Conservation (phyloP, 495 filamentous ascomycete species). For the Trypethelium eluteriae region DNA sequence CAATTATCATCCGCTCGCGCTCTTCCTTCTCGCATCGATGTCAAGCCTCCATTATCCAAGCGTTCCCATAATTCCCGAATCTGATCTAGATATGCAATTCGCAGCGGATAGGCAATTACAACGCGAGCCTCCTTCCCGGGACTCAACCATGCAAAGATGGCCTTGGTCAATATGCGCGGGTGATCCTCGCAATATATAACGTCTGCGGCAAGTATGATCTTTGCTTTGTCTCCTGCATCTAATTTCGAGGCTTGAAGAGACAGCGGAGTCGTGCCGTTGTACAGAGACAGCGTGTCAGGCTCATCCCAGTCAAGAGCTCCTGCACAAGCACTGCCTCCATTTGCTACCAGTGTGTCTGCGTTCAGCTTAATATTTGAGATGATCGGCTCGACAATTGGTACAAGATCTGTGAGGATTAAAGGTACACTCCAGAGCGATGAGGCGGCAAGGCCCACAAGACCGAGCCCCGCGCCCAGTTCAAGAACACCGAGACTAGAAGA, state of each 20-base stretch:
- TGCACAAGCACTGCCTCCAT: constrained; percentile 15
- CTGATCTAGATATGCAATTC: constrained; percentile 25
- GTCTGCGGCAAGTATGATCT: constrained; percentile 23
- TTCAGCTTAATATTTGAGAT: constrained; percentile 22
- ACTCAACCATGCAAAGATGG: constrained; percentile 17
- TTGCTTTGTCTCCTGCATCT: background rate
- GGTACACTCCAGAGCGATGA: constrained; percentile 15
- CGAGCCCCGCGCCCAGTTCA: constrained; percentile 26
- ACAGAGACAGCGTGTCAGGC: constrained; percentile 13
- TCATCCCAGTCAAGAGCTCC: constrained; percentile 22
- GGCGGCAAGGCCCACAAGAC: constrained; percentile 23
- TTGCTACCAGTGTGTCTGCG: background rate
- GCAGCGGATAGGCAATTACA: constrained; percentile 24
- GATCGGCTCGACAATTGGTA: constrained; percentile 15
- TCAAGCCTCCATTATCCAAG: constrained; percentile 19
- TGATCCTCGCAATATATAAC: constrained; percentile 24
- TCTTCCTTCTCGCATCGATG: constrained; percentile 18
- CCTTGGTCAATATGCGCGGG: constrained; percentile 19
- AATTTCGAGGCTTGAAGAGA: background rate
- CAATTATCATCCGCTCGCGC: constrained; percentile 18
- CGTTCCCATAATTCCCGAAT: constrained; percentile 24
- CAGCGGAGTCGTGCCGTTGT: background rate
- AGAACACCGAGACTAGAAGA: constrained; percentile 9
- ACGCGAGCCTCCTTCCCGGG: constrained; percentile 9
- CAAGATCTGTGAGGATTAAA: constrained; percentile 20